Conservation (phyloP, 1,284 basidiomycete genomes). For the Sanghuangporus baumii region DNA sequence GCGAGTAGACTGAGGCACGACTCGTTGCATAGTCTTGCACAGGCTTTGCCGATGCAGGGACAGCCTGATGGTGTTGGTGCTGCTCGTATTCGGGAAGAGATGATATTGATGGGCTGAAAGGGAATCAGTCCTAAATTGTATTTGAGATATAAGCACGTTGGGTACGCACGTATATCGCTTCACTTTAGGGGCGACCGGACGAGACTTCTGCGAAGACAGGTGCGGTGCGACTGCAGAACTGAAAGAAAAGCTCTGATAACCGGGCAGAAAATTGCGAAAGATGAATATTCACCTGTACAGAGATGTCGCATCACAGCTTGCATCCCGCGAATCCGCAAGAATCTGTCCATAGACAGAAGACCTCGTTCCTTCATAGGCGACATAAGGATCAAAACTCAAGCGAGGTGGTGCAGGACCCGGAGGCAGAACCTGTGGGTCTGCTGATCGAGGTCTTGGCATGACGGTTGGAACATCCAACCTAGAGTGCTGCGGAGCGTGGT, state of each 20-base stretch:
- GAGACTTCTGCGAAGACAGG: constrained; percentile 20
- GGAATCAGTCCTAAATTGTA: not conserved
- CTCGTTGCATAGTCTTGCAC: constrained; percentile 7
- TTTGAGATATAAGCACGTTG: not conserved
- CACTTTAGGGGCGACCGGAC: constrained; percentile 6
- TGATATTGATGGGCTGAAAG: not conserved
- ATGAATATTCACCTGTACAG: constrained; percentile 48
- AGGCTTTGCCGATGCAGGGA: not conserved
- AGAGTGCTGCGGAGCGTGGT: constrained; percentile 10
- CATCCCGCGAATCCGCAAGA: constrained; percentile 20
- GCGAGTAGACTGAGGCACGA: constrained; percentile 12
- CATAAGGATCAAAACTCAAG: constrained; percentile 37
- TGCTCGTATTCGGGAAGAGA: constrained; percentile 9
- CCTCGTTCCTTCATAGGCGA: constrained; percentile 37
- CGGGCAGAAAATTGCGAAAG: not conserved
- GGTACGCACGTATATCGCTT: constrained; percentile 13
- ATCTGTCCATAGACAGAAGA: not conserved
- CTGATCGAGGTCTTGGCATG: constrained; percentile 17
- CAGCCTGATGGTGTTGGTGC: constrained; percentile 2
- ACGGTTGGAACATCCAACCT: constrained; percentile 10
- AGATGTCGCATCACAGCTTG: constrained; percentile 32
- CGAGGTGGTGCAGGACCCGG: constrained; percentile 10
- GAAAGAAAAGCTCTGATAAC: not conserved
- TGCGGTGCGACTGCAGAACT: constrained; percentile 48
- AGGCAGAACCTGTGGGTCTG: not conserved